Percentiles rank a stretch among this genome's conserved stretches.
Evolutionary conservation across 2,329 filamentous ascomycete genomes (phyloP).

Genomic region (Aureobasidium sp.): DNA sequence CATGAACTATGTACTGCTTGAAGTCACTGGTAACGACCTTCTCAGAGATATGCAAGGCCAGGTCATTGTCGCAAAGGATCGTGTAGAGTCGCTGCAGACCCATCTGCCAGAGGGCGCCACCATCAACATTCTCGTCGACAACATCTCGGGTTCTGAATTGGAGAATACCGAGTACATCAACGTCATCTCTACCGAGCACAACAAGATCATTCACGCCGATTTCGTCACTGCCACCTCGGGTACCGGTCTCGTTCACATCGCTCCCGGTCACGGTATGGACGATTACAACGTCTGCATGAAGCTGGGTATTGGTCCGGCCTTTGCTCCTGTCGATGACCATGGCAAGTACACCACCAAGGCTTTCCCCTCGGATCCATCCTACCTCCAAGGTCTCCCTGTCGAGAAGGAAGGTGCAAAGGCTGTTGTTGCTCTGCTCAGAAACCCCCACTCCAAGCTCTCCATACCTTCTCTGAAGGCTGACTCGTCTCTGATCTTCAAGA

Average conservation of each 20-base stretch:
- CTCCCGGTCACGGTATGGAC: constrained; percentile 92
- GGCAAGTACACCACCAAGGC: constrained; percentile 77
- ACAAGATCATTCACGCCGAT: constrained; percentile 67
- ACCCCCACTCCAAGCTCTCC: constrained; percentile 24
- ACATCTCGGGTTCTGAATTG: constrained; percentile 60
- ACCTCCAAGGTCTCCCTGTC: constrained; percentile 66
- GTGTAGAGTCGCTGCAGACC: constrained; percentile 54
- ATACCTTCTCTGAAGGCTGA: constrained; percentile 24
- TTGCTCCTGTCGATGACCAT: constrained; percentile 75
- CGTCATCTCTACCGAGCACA: constrained; percentile 54
- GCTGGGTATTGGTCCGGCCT: constrained; percentile 60
- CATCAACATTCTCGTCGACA: constrained; percentile 43
- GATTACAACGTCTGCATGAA: constrained; percentile 78
- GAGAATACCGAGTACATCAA: constrained; percentile 62
- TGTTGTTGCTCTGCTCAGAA: constrained; percentile 62
- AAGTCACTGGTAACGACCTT: constrained; percentile 34
- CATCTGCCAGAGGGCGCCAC: constrained; percentile 43
- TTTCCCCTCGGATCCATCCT: constrained; percentile 60
- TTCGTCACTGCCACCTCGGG: constrained; percentile 90
- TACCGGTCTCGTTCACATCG: constrained; percentile 88
- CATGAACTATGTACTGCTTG: constrained; percentile 65
- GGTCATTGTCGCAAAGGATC: constrained; percentile 64
- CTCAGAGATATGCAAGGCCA: constrained; percentile 41
- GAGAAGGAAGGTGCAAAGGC: constrained; percentile 61
- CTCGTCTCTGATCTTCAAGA: constrained; percentile 52